A percentile compares a stretch with the other conserved stretches of the same genome.
These are phyloP conservation scores for Entonaema liquescens DNA, from an alignment of 495 filamentous ascomycete genomes.

Conservation along the genomic window DNA sequence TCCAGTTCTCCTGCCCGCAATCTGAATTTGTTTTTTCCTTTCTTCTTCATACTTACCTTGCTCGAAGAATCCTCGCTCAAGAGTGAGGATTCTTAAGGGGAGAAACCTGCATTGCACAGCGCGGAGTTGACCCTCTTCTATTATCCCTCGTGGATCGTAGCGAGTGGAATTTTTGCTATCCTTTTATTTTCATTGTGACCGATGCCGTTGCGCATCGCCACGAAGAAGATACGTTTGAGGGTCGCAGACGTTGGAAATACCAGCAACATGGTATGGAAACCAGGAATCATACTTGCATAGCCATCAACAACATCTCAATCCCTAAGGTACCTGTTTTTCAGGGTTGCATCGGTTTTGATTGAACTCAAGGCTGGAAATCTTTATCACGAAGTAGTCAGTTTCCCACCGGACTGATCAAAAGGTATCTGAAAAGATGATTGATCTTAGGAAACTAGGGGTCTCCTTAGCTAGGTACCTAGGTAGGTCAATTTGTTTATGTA, in stretches of 20 bases:
- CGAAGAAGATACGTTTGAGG: constrained; percentile 15
- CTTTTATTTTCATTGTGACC: constrained; percentile 33
- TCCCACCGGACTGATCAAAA: neutral
- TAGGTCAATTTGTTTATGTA: too few species aligned
- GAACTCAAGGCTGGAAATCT: neutral
- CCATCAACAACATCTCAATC: neutral
- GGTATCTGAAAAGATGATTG: too few species aligned
- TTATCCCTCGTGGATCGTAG: constrained; percentile 74
- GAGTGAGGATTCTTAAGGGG: constrained; percentile 65
- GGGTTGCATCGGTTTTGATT: neutral
- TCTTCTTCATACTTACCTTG: too few species aligned
- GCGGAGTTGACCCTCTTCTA: constrained; percentile 73
- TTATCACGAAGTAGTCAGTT: neutral
- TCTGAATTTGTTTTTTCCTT: constrained; percentile 28
- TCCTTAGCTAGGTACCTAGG: too few species aligned
- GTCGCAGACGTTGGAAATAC: neutral
- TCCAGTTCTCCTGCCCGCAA: neutral
- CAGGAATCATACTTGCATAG: neutral
- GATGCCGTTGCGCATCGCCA: constrained; percentile 26
- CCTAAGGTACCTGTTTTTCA: too few species aligned
- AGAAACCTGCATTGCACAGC: constrained; percentile 82
- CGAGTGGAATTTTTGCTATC: constrained; percentile 45
- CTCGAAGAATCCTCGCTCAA: too few species aligned
- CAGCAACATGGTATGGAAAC: neutral
- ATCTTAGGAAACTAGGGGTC: too few species aligned